phyloP scores from a whole-genome alignment of 345 rosid genomes.

The Arabis alpina region DNA sequence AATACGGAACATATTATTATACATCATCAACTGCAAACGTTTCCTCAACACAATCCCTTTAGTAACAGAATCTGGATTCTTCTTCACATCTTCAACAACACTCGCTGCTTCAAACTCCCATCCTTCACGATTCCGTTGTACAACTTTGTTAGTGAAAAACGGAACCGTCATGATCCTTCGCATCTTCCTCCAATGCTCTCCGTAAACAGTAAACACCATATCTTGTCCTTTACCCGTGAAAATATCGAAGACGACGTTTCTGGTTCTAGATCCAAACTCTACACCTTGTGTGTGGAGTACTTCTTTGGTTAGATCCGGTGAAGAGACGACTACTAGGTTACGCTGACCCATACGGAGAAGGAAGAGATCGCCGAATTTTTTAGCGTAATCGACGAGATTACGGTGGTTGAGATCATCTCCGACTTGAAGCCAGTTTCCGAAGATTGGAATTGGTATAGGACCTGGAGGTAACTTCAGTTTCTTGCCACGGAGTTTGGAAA shows the following conservation, averaged over 20 bases:
- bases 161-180: constrained; percentile 98
- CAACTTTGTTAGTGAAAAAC: constrained; percentile 91
- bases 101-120: constrained; percentile 79
- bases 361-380: constrained; percentile 68
- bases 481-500: constrained; percentile 87
- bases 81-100: constrained; percentile 79
- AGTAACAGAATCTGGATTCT: constrained; percentile 72
- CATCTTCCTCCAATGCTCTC: constrained; percentile 99
- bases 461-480: constrained; percentile 90
- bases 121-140: constrained; percentile 70
- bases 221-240: constrained; percentile 98
- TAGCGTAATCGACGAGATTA: constrained; percentile 76
- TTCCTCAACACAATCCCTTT: constrained; percentile 72
- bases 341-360: constrained; percentile 90
- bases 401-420: constrained; percentile 98
- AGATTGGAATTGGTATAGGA: constrained; percentile 80
- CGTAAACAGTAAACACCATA: constrained; percentile 98
- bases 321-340: constrained; percentile 89
- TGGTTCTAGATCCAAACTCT: constrained; percentile 91
- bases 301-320: constrained; percentile 84
- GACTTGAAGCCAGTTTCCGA: constrained; percentile 99
- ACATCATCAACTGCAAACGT: constrained; percentile 93
- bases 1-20: constrained; percentile 91
- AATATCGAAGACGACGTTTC: constrained; percentile 94
- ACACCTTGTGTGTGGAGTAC: constrained; percentile 94